These are phyloP conservation scores for Flaveria bidentis DNA, from an alignment of 129 eudicot genomes.

Conservation along the genomic window DNA sequence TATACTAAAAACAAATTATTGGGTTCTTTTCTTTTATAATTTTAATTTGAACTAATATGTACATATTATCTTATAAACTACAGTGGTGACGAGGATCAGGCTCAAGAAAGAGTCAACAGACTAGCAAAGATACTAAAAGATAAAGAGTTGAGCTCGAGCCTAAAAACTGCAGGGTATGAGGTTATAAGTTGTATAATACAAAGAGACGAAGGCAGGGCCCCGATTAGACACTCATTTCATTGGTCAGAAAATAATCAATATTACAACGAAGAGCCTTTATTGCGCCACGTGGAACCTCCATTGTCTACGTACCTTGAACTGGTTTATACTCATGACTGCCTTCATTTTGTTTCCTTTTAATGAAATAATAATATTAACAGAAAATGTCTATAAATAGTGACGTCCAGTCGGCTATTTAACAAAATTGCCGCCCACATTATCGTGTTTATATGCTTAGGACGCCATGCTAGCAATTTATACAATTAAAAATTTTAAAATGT, in stretches of 20 bases:
- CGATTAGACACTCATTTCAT: constrained; percentile 96
- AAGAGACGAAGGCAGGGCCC: constrained; percentile 95
- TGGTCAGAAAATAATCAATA: constrained; percentile 78
- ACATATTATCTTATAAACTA: constrained; percentile 10
- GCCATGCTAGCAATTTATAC: not conserved
- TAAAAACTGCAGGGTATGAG: constrained; percentile 75
- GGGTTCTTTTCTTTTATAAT: not conserved
- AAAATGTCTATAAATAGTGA: not conserved
- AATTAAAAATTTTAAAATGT: no score
- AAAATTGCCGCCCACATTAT: not conserved
- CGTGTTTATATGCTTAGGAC: not conserved
- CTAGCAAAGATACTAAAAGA: constrained; percentile 86
- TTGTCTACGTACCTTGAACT: constrained; percentile 91
- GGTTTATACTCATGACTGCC: constrained; percentile 50
- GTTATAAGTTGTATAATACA: constrained; percentile 96
- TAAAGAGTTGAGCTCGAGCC: constrained; percentile 74
- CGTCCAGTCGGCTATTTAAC: not conserved
- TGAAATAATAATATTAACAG: not conserved
- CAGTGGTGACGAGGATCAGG: constrained; percentile 99
- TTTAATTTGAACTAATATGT: not conserved
- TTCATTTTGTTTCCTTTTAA: not conserved
- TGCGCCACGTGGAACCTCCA: constrained; percentile 98
- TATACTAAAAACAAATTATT: not conserved
- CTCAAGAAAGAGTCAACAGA: constrained; percentile 91
- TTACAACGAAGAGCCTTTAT: constrained; percentile 76